Percentiles rank a stretch among this genome's conserved stretches.
These are phyloP conservation scores for Kazachstania africana DNA, from an alignment of 805 yeast species.

Conservation along the genomic window DNA sequence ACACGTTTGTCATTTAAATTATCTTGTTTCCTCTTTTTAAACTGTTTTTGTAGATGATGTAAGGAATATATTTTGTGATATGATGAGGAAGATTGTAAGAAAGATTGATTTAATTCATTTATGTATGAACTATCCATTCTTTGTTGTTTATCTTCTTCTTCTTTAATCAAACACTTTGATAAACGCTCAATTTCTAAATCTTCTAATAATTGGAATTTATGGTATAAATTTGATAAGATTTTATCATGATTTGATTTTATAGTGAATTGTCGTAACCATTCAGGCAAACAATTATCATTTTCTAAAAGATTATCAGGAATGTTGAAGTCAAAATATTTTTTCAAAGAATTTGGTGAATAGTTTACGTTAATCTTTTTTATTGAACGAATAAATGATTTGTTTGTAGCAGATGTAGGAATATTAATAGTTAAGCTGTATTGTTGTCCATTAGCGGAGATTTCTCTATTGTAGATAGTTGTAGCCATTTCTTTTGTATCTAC, in stretches of 20 bases:
- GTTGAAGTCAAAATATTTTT: slow-evolving; percentile 19
- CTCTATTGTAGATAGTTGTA: no score
- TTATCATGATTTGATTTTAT: slow-evolving; percentile 10
- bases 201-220: slow-evolving; percentile 28
- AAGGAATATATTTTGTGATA: slow-evolving; percentile 17
- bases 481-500: no score
- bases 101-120: not conserved
- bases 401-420: slow-evolving; percentile 11
- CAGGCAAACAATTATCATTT: slow-evolving; percentile 20
- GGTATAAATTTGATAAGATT: slow-evolving; percentile 18
- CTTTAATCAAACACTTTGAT: slow-evolving; percentile 14
- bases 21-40: slow-evolving; percentile 7
- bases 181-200: slow-evolving; percentile 23
- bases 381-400: slow-evolving; percentile 21
- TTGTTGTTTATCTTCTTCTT: not conserved
- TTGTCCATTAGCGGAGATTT: not conserved
- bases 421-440: slow-evolving; percentile 12
- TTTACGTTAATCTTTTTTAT: slow-evolving; percentile 22
- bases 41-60: slow-evolving; percentile 14
- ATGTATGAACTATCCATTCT: not conserved
- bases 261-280: slow-evolving; percentile 20
- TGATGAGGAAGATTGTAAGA: slow-evolving; percentile 10
- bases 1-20: not conserved
- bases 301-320: slow-evolving; percentile 14
- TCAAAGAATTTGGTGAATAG: slow-evolving; percentile 24